Conservation (phyloP, 257 asterid genomes). For the Pogostemon cablin region DNA sequence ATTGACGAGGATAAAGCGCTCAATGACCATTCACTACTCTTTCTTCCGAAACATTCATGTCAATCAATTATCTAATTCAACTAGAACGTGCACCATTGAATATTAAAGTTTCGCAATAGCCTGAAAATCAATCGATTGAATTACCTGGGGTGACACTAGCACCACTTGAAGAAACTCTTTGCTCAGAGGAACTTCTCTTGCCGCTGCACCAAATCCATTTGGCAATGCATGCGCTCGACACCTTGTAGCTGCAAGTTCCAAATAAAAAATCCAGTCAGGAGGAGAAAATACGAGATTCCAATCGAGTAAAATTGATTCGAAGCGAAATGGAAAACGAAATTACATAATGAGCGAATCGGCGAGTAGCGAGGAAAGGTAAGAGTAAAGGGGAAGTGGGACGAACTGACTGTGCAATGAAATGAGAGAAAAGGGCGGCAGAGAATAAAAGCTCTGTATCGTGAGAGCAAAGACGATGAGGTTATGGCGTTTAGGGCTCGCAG, state of each 20-base stretch:
- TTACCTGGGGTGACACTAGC: conserved; percentile 93
- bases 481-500: conserved; percentile 54
- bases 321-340: background rate
- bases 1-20: background rate
- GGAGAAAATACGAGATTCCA: background rate
- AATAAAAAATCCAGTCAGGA: conserved; percentile 3
- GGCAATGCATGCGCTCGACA: conserved; percentile 46
- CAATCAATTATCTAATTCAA: conserved; percentile 1
- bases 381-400: conserved; percentile 33
- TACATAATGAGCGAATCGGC: conserved; percentile 53
- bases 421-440: conserved; percentile 39
- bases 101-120: background rate
- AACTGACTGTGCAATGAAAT: conserved; percentile 29
- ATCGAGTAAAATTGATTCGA: background rate
- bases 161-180: conserved; percentile 80
- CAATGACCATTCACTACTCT: background rate
- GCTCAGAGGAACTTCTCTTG: conserved; percentile 42
- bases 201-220: conserved; percentile 50
- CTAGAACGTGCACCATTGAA: background rate
- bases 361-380: conserved; percentile 46
- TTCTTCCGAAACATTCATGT: background rate
- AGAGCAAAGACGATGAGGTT: conserved; percentile 39
- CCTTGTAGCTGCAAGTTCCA: conserved; percentile 49
- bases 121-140: background rate
- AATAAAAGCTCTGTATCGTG: conserved; percentile 40